Conservation (phyloP, 2,329 filamentous ascomycete genomes). For the Colletotrichum melonis region DNA sequence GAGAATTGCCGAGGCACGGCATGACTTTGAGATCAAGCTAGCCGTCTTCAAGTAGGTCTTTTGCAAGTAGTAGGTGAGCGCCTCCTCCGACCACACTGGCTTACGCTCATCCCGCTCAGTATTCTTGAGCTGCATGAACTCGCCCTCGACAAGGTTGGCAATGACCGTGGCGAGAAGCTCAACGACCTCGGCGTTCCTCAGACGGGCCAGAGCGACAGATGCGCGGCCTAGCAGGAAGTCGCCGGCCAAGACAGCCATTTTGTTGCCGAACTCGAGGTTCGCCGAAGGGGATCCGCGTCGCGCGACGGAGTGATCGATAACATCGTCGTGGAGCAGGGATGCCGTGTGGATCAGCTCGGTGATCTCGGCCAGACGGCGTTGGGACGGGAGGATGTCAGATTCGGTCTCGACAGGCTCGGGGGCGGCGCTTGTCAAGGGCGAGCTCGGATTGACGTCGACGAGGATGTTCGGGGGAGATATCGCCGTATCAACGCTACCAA, state of each 20-base stretch:
- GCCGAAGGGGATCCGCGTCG: slow-evolving; percentile 87
- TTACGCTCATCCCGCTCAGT: slow-evolving; percentile 88
- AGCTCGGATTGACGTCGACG: slow-evolving; percentile 81
- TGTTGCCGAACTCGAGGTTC: slow-evolving; percentile 97
- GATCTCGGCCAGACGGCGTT: slow-evolving; percentile 93
- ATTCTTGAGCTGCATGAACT: slow-evolving; percentile 99
- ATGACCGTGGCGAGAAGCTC: slow-evolving; percentile 97
- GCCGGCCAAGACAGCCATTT: slow-evolving; percentile 98
- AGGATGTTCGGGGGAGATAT: slow-evolving; percentile 71
- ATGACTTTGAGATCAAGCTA: slow-evolving; percentile 95
- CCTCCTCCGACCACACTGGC: slow-evolving; percentile 88
- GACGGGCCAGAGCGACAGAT: slow-evolving; percentile 89
- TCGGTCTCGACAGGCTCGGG: slow-evolving; percentile 52
- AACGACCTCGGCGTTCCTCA: slow-evolving; percentile 93
- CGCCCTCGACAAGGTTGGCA: slow-evolving; percentile 95
- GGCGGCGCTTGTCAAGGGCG: slow-evolving; percentile 60
- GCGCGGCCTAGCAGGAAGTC: slow-evolving; percentile 94
- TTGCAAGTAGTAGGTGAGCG: slow-evolving; percentile 92
- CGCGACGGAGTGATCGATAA: slow-evolving; percentile 92
- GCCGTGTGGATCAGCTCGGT: slow-evolving; percentile 98
- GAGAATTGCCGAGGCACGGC: slow-evolving; percentile 87
- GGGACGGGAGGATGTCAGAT: slow-evolving; percentile 87
- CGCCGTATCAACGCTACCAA: slow-evolving; percentile 61
- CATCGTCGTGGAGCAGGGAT: slow-evolving; percentile 96
- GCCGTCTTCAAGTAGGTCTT: slow-evolving; percentile 99